Base-by-base conservation (phyloP, 2,329 filamentous ascomycete genomes). In the Aspergillus sp. region DNA sequence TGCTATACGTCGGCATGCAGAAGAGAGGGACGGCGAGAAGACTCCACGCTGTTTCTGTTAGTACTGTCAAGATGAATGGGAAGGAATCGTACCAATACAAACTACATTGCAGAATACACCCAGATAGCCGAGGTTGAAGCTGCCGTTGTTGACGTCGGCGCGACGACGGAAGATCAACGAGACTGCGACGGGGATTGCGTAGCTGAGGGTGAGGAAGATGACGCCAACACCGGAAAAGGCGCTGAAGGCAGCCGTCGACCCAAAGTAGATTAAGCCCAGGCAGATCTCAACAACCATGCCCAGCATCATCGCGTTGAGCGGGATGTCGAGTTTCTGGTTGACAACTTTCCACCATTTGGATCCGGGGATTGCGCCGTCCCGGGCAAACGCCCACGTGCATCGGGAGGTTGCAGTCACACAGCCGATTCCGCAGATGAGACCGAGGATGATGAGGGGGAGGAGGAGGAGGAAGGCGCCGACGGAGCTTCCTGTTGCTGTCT, bases 141-240 rank as follows among this genome's bases (percentile, higher is more conserved):
- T 51, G 26, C 51, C 57, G 9, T 56, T 51, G 35, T 59, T 69
- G 43, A 87, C 71, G 45, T 82, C 76, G 56, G 76, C 73, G 37
- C 85, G 79, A 8, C 81, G 75, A 26, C 75, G 76, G 43, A 81
- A 57, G 42, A 61, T 44, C 53, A 87, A 65, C 42, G 77, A 86
- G 48, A 85, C 78, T 26, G 77, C 73, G 42, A 88, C 83, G 12
- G 85, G 85, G 1, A 74, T 74, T 31, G 80, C 82, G 57, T 88
- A 89, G 40, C 82, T 79, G 33, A 82, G 71, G 0, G 84, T 88
- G 1, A 90, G 75, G 52, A 85, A 88, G 60, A 90, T 88, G 8
- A 86, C 89, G 2, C 85, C 86, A 0, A 88, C 85, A 36, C 85
- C 85, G 0, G 85, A 89, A 63, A 90, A 90, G n/a, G 81, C 82